These are phyloP conservation scores for Hypoxylon sp. DNA, from an alignment of 2,329 filamentous ascomycete genomes.

Conservation along the genomic window DNA sequence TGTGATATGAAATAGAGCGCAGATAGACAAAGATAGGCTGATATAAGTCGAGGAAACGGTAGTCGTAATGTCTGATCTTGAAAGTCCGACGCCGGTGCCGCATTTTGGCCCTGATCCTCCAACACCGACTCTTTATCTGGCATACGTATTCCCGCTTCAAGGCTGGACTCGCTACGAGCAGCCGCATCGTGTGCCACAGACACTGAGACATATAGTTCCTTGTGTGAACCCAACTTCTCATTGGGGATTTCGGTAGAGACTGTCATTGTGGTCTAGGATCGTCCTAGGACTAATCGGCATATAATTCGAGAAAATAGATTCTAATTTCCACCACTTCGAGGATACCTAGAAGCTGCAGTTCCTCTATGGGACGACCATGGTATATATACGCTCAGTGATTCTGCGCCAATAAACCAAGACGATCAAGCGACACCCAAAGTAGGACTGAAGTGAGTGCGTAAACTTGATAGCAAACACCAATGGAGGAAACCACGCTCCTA, in stretches of 20 bases:
- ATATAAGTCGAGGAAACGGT: constrained; percentile 39
- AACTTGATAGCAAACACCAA: neutral
- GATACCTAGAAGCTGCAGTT: neutral
- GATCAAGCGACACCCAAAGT: neutral
- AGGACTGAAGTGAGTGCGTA: neutral
- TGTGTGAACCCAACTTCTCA: neutral
- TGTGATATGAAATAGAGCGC: constrained; percentile 37
- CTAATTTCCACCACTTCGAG: neutral
- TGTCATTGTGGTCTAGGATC: neutral
- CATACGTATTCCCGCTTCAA: neutral
- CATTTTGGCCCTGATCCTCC: neutral
- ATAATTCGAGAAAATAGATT: neutral
- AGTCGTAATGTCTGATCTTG: constrained; percentile 40
- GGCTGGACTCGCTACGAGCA: neutral
- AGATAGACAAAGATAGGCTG: constrained; percentile 41
- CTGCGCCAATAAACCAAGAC: neutral
- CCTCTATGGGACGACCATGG: neutral
- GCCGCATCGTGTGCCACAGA: neutral
- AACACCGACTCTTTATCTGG: constrained; percentile 3
- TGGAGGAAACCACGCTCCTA: neutral
- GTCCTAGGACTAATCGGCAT: neutral
- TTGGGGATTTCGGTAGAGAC: neutral
- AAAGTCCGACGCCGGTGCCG: constrained; percentile 7
- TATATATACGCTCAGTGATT: constrained; percentile 3
- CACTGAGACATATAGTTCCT: neutral